Evolutionary conservation across 768 basidiomycete species (phyloP).

Genomic region (Leccinum arenicola): DNA sequence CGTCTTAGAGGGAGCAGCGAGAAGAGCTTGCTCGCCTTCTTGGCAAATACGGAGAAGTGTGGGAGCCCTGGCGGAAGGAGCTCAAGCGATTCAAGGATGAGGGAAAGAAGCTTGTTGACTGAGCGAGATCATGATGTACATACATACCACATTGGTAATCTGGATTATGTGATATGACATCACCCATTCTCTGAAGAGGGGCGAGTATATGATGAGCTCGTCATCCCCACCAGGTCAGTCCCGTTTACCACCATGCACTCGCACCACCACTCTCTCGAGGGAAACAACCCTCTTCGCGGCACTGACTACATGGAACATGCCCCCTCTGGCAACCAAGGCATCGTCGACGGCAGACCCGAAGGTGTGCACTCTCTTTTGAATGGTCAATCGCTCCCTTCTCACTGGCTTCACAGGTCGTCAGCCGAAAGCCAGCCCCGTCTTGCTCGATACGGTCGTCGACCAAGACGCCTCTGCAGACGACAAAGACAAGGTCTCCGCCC

Average conservation of each 20-base stretch:
- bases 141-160: not conserved
- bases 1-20: constrained; percentile 71
- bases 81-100: constrained; percentile 71
- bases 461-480: constrained; percentile 26
- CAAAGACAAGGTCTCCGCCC: constrained; percentile 3
- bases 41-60: constrained; percentile 81
- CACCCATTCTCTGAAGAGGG: constrained; percentile 1
- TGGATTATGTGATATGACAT: constrained; percentile 15
- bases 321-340: constrained; percentile 13
- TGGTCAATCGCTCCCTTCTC: not conserved
- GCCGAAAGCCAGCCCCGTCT: constrained; percentile 15
- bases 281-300: constrained; percentile 14
- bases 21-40: constrained; percentile 71
- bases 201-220: not conserved
- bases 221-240: not conserved
- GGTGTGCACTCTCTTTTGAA: not conserved
- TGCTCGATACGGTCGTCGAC: constrained; percentile 32
- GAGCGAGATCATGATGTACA: constrained; percentile 5
- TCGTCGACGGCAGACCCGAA: constrained; percentile 22
- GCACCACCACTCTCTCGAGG: constrained; percentile 21
- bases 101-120: constrained; percentile 55
- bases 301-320: constrained; percentile 17
- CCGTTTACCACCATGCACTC: constrained; percentile 10
- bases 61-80: constrained; percentile 85
- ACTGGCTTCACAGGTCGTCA: constrained; percentile 10